These are phyloP conservation scores for Keqinozyma sinolaborantium DNA, from an alignment of 1,139 yeast species.

Conservation along the genomic window DNA sequence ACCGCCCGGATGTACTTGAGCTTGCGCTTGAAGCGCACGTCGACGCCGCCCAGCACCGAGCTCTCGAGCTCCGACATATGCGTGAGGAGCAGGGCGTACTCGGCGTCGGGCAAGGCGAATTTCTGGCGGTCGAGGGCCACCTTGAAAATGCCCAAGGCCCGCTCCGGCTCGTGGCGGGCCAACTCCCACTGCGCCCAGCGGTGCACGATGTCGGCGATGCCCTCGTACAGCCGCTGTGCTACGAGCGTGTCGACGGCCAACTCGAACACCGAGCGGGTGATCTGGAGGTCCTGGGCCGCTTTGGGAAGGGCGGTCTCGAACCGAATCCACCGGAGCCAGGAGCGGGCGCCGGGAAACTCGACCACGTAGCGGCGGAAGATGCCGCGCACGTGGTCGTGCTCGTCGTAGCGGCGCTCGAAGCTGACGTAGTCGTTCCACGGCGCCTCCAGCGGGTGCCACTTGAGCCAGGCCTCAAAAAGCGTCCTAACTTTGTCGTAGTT, in stretches of 20 bases:
- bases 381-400: conserved; percentile 53
- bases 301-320: conserved; percentile 22
- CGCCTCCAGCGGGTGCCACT: conserved; percentile 61
- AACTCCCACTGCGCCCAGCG: conserved; percentile 77
- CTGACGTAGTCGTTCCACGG: conserved; percentile 78
- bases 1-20: conserved; percentile 51
- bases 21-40: conserved; percentile 52
- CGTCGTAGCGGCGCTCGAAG: conserved; percentile 68
- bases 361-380: conserved; percentile 56
- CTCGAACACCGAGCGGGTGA: conserved; percentile 61
- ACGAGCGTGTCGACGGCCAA: conserved; percentile 57
- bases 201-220: conserved; percentile 24
- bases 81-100: conserved; percentile 39
- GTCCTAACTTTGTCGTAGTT: conserved; percentile 60
- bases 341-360: conserved; percentile 47
- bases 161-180: conserved; percentile 55
- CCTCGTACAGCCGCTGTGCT: conserved; percentile 18
- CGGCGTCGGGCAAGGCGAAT: conserved; percentile 36
- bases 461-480: conserved; percentile 77
- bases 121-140: conserved; percentile 37
- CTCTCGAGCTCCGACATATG: conserved; percentile 61
- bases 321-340: conserved; percentile 57
- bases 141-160: conserved; percentile 62
- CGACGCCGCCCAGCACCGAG: conserved; percentile 58
- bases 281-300: conserved; percentile 11